A percentile compares a stretch with the other conserved stretches of the same genome.
Evolutionary conservation across 2,329 filamentous ascomycete species (phyloP).

Genomic region (Shiraia sp.): DNA sequence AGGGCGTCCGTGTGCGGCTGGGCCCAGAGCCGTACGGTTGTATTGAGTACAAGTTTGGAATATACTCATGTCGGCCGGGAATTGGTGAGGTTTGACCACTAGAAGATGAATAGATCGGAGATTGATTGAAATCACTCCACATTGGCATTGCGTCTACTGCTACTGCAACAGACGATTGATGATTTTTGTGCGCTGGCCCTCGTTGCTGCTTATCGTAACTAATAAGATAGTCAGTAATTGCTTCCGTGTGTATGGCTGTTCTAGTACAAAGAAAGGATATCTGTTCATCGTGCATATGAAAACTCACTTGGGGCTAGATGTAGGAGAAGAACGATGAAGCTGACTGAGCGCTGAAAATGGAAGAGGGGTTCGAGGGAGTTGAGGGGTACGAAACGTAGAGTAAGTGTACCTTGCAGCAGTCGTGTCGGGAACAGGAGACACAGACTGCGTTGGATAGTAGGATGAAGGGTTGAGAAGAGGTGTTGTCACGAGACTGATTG

Average conservation of each 20-base stretch:
- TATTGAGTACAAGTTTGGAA: conserved; percentile 30
- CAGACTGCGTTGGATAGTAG: conserved; percentile 20
- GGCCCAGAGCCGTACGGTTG: conserved; percentile 27
- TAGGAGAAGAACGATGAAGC: conserved; percentile 37
- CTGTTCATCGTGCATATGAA: conserved; percentile 23
- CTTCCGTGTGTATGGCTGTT: not conserved
- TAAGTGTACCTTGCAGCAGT: conserved; percentile 42
- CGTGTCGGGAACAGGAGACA: conserved; percentile 31
- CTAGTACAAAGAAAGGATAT: conserved; percentile 4
- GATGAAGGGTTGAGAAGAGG: conserved; percentile 16
- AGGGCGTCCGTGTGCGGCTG: conserved; percentile 41
- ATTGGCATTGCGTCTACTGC: conserved; percentile 17
- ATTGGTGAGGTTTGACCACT: conserved; percentile 41
- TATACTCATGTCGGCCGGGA: conserved; percentile 27
- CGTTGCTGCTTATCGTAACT: conserved; percentile 25
- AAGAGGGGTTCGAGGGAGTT: conserved; percentile 38
- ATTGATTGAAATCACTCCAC: conserved; percentile 21
- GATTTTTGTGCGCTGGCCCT: no score
- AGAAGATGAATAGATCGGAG: conserved; percentile 38
- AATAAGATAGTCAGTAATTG: conserved; percentile 3
- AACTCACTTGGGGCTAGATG: conserved; percentile 43
- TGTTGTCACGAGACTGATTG: conserved; percentile 15
- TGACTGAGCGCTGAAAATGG: conserved; percentile 31
- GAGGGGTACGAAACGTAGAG: conserved; percentile 45
- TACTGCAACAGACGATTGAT: conserved; percentile 7